Base-by-base conservation (phyloP, 2,329 filamentous ascomycete species). In the Epichloe scottii region DNA sequence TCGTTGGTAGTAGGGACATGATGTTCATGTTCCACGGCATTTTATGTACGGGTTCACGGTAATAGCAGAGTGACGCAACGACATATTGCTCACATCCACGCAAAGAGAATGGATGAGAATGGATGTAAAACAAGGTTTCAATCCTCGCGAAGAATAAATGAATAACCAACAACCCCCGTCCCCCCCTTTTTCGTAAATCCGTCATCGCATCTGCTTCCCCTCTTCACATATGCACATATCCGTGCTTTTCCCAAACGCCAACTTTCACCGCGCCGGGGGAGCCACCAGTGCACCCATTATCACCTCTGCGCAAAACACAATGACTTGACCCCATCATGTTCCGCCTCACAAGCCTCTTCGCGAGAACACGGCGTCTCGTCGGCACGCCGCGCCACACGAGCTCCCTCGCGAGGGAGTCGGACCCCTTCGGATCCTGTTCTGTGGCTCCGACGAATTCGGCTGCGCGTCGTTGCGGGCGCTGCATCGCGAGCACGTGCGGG, bases 401-500 rank as follows among this genome's bases (percentile, higher is more conserved):
- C 50, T 11, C 46, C 19, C 41, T 26, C 37, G 15, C 39, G 8
- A 17, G 10, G 14, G 17, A 54, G 15, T 71, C 74, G 0, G 74
- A 81, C 4, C 86, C 3, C 73, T 98, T 34, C 78, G 83, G 35
- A 89, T 98, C 50, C 77, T 98, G 4, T 98, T 96, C 69, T 97
- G 90, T 68, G 93, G 93, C 55, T 93, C 91, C 3, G 93, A 98
- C 66, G 76, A 82, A 2, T 95, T 97, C 68, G 96, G 91, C 70
- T 85, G 85, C 60, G 78, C 77, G 49, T 88, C 89, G 1, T 72
- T 98, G 47, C 71, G 71, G 53, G 85, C 86, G 5, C 70, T 98
- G 35, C 66, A 84, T 58, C 61, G 69, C 5, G 84, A 88, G 62
- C 75, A 82, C 49, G 54, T 65, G 26, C 62, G 60, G 49, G 74